Conservation (phyloP, 169 alveolate genomes). For the Plasmodium malariae region DNA sequence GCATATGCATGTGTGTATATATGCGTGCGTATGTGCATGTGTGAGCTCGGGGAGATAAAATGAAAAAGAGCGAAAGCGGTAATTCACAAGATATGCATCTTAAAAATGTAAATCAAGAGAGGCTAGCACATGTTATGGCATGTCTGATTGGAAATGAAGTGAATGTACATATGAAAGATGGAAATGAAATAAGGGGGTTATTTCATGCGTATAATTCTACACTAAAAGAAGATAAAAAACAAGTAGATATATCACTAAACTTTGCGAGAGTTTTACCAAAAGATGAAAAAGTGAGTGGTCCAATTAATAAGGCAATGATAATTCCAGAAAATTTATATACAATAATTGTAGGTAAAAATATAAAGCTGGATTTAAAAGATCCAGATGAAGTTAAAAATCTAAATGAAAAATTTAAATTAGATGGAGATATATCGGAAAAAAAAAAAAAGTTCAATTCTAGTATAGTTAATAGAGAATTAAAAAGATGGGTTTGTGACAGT, state of each 20-base stretch:
- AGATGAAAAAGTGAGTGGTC: slow-evolving; percentile 52
- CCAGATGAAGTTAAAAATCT: slow-evolving; percentile 42
- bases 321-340: slow-evolving; percentile 58
- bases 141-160: slow-evolving; percentile 69
- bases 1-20: no score
- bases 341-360: slow-evolving; percentile 45
- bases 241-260: slow-evolving; percentile 50
- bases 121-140: slow-evolving; percentile 54
- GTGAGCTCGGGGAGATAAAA: background rate
- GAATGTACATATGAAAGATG: slow-evolving; percentile 70
- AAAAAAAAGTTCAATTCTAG: slow-evolving; percentile 34
- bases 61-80: slow-evolving; percentile 36
- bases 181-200: slow-evolving; percentile 54
- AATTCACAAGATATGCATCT: slow-evolving; percentile 9
- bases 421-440: slow-evolving; percentile 65
- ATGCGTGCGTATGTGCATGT: background rate
- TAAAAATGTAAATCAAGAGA: slow-evolving; percentile 36
- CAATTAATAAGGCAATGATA: slow-evolving; percentile 69
- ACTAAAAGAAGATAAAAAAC: slow-evolving; percentile 17
- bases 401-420: slow-evolving; percentile 47
- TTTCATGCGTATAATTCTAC: slow-evolving; percentile 64
- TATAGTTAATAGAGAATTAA: slow-evolving; percentile 69
- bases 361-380: slow-evolving; percentile 57
- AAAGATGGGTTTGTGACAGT: slow-evolving; percentile 73
- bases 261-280: slow-evolving; percentile 46